A percentile compares a stretch with the other conserved stretches of the same genome.
Conservation (phyloP, 345 rosid species). For the Salix koriyanagi region DNA sequence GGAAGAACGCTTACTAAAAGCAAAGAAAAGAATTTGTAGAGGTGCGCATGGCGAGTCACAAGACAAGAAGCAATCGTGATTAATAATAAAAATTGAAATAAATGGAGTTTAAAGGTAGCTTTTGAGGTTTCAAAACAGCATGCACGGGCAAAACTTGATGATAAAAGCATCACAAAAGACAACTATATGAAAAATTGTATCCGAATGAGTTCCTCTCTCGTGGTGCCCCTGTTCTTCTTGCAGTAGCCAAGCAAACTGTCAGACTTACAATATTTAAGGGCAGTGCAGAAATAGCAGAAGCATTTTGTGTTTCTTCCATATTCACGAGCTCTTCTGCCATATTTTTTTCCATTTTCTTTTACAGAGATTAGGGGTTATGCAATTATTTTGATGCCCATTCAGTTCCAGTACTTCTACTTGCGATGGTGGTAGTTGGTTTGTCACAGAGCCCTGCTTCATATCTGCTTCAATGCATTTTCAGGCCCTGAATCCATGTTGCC, state of each 20-base stretch:
- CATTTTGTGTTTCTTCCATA: conserved; percentile 22
- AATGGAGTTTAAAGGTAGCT: background rate
- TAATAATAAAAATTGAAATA: background rate
- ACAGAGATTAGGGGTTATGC: conserved; percentile 34
- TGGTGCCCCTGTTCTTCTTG: conserved; percentile 7
- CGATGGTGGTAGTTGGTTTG: conserved; percentile 15
- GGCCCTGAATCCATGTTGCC: conserved; percentile 75
- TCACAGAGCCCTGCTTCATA: conserved; percentile 16
- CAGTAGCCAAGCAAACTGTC: conserved; percentile 2
- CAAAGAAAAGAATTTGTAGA: too few relatives aligned
- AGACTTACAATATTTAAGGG: conserved; percentile 12
- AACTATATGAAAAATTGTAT: background rate
- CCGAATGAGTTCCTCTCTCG: conserved; percentile 19
- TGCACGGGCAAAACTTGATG: background rate
- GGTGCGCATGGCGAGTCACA: too few relatives aligned
- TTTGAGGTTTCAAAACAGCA: background rate
- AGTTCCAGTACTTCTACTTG: conserved; percentile 21
- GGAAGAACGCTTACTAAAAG: too few relatives aligned
- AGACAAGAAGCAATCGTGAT: too few relatives aligned
- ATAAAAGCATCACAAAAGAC: background rate
- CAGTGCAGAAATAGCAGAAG: conserved; percentile 16
- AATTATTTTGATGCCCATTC: conserved; percentile 26
- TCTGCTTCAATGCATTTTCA: conserved; percentile 61
- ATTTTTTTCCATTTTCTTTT: conserved; percentile 65
- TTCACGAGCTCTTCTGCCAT: conserved; percentile 56